Conservation (phyloP, 169 alveolate species). For the Besnoitia besnoiti region DNA sequence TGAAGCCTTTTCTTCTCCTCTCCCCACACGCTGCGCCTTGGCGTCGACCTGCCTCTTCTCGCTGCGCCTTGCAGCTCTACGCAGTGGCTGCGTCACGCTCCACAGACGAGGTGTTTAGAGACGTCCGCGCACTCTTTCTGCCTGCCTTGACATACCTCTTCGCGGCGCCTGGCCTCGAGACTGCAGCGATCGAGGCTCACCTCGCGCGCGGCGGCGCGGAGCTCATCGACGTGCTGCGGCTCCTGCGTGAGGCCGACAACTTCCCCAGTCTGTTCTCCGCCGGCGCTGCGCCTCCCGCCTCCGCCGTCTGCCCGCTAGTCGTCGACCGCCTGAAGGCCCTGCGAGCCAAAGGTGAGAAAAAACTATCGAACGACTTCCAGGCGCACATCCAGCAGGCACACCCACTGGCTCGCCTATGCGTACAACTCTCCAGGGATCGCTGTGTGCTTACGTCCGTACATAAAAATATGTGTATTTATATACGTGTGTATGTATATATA, state of each 20-base stretch:
- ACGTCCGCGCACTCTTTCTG: neutral
- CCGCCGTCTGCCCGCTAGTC: slow-evolving; percentile 16
- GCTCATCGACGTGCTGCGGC: neutral
- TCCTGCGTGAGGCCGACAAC: neutral
- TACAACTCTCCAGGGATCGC: no score
- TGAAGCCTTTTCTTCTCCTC: no score
- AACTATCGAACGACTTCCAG: no score
- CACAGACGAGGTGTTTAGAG: neutral
- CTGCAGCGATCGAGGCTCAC: neutral
- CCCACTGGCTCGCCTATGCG: no score
- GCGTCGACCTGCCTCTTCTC: no score
- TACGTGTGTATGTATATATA: no score
- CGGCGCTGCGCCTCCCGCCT: slow-evolving; percentile 15
- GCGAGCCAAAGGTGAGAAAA: neutral
- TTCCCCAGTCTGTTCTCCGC: no score
- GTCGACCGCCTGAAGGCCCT: neutral
- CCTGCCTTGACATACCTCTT: slow-evolving; percentile 7
- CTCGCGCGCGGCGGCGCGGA: neutral
- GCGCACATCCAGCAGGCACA: no score
- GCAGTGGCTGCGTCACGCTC: neutral
- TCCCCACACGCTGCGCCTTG: no score
- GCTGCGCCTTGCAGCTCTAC: neutral
- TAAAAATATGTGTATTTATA: no score
- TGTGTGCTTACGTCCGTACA: no score
- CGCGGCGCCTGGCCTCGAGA: neutral